Conservation (phyloP, 2,329 filamentous ascomycete species). For the Fusarium chlamydosporum region DNA sequence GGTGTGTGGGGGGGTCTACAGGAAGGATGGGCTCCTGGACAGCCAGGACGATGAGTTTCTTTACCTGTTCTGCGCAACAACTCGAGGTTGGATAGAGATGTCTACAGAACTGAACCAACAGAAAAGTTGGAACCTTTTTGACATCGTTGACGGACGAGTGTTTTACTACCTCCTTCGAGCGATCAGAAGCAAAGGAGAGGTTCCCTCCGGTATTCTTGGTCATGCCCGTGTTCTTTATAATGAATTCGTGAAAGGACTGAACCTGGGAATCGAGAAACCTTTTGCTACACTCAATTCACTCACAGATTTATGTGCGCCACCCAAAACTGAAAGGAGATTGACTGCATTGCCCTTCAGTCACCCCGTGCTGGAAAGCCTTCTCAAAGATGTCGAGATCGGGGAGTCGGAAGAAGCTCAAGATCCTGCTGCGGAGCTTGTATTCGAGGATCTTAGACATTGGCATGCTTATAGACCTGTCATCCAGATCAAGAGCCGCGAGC, state of each 20-base stretch:
- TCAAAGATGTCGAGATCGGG: conserved; percentile 59
- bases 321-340: conserved; percentile 16
- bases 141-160: conserved; percentile 40
- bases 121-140: neutral
- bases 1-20: neutral
- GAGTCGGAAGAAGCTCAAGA: conserved; percentile 49
- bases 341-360: conserved; percentile 64
- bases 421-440: conserved; percentile 54
- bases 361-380: conserved; percentile 61
- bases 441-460: conserved; percentile 70
- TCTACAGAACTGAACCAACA: neutral
- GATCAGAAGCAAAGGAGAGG: conserved; percentile 2
- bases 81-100: conserved; percentile 1
- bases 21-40: neutral
- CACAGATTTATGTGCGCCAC: neutral
- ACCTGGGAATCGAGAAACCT: neutral
- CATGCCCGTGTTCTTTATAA: conserved; percentile 5
- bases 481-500: conserved; percentile 55
- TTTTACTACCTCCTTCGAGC: conserved; percentile 44
- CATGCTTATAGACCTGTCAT: conserved; percentile 70
- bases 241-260: conserved; percentile 9
- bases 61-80: conserved; percentile 11
- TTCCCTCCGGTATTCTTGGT: conserved; percentile 19
- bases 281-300: neutral
- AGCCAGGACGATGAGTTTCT: conserved; percentile 27